Percentiles rank a stretch among this genome's conserved stretches.
Conservation (phyloP, 257 asterid genomes). For the Solanum sejunctum region DNA sequence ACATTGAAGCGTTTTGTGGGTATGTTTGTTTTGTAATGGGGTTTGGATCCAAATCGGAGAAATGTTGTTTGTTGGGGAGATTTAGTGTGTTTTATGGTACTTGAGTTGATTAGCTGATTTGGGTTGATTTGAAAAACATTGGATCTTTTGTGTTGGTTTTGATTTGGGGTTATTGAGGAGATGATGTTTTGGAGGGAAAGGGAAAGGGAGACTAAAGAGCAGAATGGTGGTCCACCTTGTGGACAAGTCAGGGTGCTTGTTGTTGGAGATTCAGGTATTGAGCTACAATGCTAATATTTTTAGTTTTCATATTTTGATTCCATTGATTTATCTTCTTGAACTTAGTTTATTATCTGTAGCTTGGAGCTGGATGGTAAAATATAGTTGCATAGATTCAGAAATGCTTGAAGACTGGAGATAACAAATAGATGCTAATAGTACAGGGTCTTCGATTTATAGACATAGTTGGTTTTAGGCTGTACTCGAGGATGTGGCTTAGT, state of each 20-base stretch:
- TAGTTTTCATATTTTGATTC: not conserved
- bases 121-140: not conserved
- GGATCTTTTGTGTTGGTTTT: not conserved
- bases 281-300: not conserved
- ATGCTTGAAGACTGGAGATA: not conserved
- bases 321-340: not conserved
- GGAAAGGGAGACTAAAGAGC: constrained; percentile 57
- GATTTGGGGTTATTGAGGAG: not conserved
- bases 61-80: not conserved
- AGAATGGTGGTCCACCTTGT: constrained; percentile 77
- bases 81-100: constrained; percentile 13
- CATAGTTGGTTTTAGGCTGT: not conserved
- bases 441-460: not conserved
- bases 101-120: constrained; percentile 6
- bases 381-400: not conserved
- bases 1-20: not conserved
- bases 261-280: constrained; percentile 86
- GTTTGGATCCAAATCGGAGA: not conserved
- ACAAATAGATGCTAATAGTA: not conserved
- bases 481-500: not conserved
- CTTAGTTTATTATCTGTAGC: not conserved
- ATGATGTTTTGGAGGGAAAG: constrained; percentile 90
- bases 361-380: not conserved
- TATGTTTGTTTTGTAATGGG: not conserved
- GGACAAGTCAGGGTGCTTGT: constrained; percentile 91